These are phyloP conservation scores for Teratosphaeria pseudoeucalypti DNA, from an alignment of 2,329 filamentous ascomycete species.

Conservation along the genomic window DNA sequence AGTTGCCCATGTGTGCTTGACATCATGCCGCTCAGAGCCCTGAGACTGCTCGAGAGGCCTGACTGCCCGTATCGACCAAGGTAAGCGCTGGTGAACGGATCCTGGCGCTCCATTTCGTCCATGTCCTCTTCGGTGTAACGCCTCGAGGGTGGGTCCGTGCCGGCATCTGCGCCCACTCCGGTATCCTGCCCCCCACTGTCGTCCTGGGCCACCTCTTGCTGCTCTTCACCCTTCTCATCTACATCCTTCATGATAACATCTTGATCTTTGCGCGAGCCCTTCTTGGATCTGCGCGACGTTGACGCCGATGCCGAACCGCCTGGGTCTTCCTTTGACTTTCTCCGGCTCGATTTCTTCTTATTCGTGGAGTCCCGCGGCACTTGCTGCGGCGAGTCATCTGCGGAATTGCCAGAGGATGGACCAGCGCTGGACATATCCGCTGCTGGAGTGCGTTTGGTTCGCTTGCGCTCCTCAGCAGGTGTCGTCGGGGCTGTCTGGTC, in stretches of 20 bases:
- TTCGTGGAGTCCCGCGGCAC: slow-evolving; percentile 54
- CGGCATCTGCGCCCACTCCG: slow-evolving; percentile 18
- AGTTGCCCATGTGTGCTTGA: slow-evolving; percentile 71
- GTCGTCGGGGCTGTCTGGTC: slow-evolving; percentile 28
- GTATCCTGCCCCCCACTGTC: slow-evolving; percentile 30
- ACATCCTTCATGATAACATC: slow-evolving; percentile 26
- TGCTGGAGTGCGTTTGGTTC: slow-evolving; percentile 32
- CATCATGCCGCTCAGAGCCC: slow-evolving; percentile 86
- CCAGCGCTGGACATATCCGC: slow-evolving; percentile 64
- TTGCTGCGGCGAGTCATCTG: slow-evolving; percentile 47
- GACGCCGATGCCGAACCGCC: slow-evolving; percentile 19
- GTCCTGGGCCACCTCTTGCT: slow-evolving; percentile 21
- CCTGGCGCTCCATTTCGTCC: slow-evolving; percentile 38
- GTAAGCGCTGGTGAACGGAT: slow-evolving; percentile 49
- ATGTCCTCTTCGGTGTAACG: slow-evolving; percentile 50
- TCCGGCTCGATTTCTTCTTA: slow-evolving; percentile 67
- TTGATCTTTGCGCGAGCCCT: slow-evolving; percentile 22
- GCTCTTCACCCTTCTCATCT: slow-evolving; percentile 15
- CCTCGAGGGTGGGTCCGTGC: slow-evolving; percentile 52
- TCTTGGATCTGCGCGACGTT: slow-evolving; percentile 22
- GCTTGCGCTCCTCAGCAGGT: slow-evolving; percentile 42
- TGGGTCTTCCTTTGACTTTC: slow-evolving; percentile 47
- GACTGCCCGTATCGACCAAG: slow-evolving; percentile 59
- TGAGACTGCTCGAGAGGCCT: slow-evolving; percentile 66
- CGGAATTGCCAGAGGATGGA: slow-evolving; percentile 54